Conservation (phyloP, 148 eudicot species). For the Selenicereus undatus region DNA sequence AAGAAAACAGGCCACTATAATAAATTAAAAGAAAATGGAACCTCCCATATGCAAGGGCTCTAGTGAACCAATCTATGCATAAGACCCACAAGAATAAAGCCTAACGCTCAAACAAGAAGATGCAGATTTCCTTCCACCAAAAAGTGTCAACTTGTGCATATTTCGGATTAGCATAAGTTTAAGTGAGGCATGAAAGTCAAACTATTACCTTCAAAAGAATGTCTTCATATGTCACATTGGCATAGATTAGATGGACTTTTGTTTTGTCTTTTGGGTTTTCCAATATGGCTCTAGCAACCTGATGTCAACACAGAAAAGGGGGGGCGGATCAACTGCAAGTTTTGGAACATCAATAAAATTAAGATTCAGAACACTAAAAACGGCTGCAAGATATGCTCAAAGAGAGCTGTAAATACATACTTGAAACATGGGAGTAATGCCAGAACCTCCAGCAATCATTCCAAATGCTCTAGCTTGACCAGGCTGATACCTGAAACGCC, state of each 20-base stretch:
- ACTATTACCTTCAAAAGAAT: slow-evolving; percentile 73
- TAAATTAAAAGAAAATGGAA: neutral
- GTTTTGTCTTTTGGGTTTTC: slow-evolving; percentile 79
- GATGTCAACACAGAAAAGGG: slow-evolving; percentile 13
- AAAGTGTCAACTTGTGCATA: neutral
- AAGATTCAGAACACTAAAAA: neutral
- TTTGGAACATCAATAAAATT: neutral
- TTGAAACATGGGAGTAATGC: slow-evolving; percentile 89
- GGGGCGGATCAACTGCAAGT: neutral
- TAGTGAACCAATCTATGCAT: neutral
- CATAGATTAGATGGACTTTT: slow-evolving; percentile 73
- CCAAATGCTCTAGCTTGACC: slow-evolving; percentile 89
- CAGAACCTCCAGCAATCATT: slow-evolving; percentile 96
- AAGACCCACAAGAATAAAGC: neutral
- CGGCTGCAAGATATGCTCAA: neutral
- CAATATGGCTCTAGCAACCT: slow-evolving; percentile 86
- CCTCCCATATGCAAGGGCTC: neutral
- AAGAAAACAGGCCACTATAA: neutral
- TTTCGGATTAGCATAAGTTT: neutral
- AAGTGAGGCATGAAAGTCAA: neutral
- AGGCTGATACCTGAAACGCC: slow-evolving; percentile 82
- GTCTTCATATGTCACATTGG: slow-evolving; percentile 75
- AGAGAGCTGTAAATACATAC: slow-evolving; percentile 28
- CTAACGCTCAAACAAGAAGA: neutral
- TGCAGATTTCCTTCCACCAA: neutral